A percentile compares a stretch with the other conserved stretches of the same genome.
Evolutionary conservation across 2,329 filamentous ascomycete genomes (phyloP).

Genomic region (Ceratocystis cacaofunesta): DNA sequence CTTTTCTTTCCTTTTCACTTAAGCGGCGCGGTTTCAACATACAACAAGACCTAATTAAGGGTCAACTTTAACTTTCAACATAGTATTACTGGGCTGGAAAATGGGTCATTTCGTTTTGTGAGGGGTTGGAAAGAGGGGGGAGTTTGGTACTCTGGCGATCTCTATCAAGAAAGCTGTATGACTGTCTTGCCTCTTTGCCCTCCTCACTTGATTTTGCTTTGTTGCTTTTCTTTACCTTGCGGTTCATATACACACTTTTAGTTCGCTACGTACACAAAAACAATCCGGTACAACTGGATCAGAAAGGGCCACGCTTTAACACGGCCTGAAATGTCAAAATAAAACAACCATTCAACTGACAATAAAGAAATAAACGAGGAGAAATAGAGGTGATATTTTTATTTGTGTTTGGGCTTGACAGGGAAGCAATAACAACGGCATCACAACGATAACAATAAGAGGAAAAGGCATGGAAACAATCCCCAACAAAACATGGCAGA

Average conservation of each 20-base stretch:
- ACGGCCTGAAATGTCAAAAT: conserved; percentile 15
- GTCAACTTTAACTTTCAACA: conserved; percentile 9
- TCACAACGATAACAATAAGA: background rate
- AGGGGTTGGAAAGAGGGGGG: background rate
- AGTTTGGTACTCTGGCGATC: background rate
- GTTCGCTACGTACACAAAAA: conserved; percentile 7
- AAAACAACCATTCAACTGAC: conserved; percentile 17
- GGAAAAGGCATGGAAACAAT: background rate
- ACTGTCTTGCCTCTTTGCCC: background rate
- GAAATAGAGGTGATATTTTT: background rate
- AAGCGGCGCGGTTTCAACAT: conserved; percentile 13
- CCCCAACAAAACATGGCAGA: background rate
- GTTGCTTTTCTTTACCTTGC: conserved; percentile 5
- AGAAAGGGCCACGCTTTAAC: conserved; percentile 17
- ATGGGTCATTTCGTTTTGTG: background rate
- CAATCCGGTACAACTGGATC: conserved; percentile 14
- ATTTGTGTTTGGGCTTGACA: no score
- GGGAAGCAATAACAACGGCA: background rate
- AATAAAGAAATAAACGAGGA: conserved; percentile 1
- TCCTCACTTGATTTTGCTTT: conserved; percentile 4
- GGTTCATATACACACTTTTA: background rate
- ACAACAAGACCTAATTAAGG: conserved; percentile 11
- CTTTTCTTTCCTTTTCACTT: background rate
- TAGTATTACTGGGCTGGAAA: conserved; percentile 3
- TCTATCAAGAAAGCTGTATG: background rate